Evolutionary conservation across 139 green algal genomes (phyloP).

Genomic region (Chlamydomonas incerta): DNA sequence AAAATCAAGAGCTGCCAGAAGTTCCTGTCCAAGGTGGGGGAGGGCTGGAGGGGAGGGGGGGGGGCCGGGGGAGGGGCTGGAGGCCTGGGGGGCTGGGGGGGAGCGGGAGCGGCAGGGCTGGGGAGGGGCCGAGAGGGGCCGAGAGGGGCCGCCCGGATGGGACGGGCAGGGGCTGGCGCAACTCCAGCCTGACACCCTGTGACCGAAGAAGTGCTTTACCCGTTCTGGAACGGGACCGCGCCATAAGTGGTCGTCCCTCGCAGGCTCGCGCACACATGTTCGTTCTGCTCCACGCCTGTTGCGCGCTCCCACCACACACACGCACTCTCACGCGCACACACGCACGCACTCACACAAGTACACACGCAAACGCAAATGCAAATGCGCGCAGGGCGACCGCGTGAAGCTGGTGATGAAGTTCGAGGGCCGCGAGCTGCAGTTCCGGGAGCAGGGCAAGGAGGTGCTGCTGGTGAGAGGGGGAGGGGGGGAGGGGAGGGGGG

Average conservation of each 20-base stretch:
- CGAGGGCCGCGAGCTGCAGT: constrained; percentile 61
- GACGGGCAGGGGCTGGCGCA: too few relatives aligned
- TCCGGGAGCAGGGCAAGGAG: constrained; percentile 61
- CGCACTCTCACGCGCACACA: too few relatives aligned
- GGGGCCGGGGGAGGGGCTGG: not conserved
- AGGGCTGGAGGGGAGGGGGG: not conserved
- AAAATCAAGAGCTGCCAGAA: constrained; percentile 56
- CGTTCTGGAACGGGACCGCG: too few relatives aligned
- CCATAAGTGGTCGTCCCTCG: too few relatives aligned
- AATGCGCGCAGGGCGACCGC: constrained; percentile 62
- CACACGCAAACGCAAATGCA: not conserved
- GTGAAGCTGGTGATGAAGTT: constrained; percentile 64
- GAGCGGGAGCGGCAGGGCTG: not conserved
- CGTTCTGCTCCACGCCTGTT: too few relatives aligned
- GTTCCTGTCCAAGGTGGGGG: constrained; percentile 60
- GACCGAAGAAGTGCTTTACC: too few relatives aligned
- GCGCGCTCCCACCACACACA: too few relatives aligned
- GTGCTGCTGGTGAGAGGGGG: constrained; percentile 52
- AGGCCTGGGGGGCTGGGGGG: not conserved
- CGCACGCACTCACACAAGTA: not conserved
- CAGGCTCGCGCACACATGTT: too few relatives aligned
- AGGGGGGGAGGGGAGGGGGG: not conserved
- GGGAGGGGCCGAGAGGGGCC: not conserved
- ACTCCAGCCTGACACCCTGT: too few relatives aligned
- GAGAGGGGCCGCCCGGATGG: too few relatives aligned